Percentiles rank a stretch among this genome's conserved stretches.
These are phyloP conservation scores for Arachis hypogaea DNA, from an alignment of 306 rosid genomes.

Conservation along the genomic window DNA sequence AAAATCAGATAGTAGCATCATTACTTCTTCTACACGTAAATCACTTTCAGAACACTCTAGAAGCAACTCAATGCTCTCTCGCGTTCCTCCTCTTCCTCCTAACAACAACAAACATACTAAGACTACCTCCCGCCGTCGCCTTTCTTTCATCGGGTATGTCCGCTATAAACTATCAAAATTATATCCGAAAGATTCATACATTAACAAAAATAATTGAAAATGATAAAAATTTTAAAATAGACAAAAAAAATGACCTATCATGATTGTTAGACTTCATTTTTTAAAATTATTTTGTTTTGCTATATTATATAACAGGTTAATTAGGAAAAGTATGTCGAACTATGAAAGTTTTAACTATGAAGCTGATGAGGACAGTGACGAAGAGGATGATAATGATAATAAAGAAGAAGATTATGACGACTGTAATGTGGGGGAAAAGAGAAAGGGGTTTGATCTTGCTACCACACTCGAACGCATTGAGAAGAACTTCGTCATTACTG, in stretches of 20 bases:
- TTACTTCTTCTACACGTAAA: constrained; percentile 54
- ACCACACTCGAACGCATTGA: constrained; percentile 98
- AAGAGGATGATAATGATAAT: constrained; percentile 52
- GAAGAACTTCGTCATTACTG: constrained; percentile 94
- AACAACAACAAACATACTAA: constrained; percentile 52
- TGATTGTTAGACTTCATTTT: no score
- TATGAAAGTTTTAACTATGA: constrained; percentile 30
- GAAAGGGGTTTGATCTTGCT: constrained; percentile 97
- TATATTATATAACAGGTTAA: constrained; percentile 50
- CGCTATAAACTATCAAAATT: no score
- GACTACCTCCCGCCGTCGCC: constrained; percentile 46
- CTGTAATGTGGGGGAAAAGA: constrained; percentile 63
- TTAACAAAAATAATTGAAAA: no score
- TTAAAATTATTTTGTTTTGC: no score
- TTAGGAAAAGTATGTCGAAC: constrained; percentile 57
- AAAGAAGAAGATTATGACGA: constrained; percentile 31
- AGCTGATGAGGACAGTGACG: constrained; percentile 44
- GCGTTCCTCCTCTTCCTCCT: no score
- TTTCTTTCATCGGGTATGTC: constrained; percentile 77
- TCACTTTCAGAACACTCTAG: constrained; percentile 44
- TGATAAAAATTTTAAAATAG: no score
- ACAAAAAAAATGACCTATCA: no score
- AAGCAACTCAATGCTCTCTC: constrained; percentile 46
- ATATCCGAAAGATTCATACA: no score
- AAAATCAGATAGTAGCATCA: constrained; percentile 61